Evolutionary conservation across 2,329 filamentous ascomycete genomes (phyloP).

Genomic region (Colletotrichum chrysophilum): DNA sequence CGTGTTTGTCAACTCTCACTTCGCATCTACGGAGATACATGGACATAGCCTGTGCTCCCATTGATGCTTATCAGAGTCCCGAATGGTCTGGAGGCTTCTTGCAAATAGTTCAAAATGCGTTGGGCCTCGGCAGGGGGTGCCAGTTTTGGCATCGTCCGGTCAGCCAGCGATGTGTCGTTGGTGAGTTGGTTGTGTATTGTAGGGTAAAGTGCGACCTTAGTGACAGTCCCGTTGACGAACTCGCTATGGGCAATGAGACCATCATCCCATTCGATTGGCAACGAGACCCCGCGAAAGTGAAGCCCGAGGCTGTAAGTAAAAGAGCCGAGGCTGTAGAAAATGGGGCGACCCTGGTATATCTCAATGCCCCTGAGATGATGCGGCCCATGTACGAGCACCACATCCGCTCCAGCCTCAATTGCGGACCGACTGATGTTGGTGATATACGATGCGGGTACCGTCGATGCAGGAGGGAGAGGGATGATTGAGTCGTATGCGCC

Average conservation of each 20-base stretch:
- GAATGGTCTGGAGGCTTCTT: background rate
- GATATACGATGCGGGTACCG: background rate
- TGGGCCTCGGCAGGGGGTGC: background rate
- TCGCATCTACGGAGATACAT: background rate
- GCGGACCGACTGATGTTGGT: background rate
- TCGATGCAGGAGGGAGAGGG: background rate
- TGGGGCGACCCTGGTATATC: background rate
- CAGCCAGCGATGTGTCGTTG: background rate
- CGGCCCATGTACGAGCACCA: background rate
- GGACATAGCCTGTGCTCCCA: background rate
- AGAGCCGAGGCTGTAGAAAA: background rate
- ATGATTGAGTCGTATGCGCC: background rate
- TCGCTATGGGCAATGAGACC: background rate
- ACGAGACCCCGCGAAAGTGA: background rate
- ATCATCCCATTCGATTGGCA: background rate
- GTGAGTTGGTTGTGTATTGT: background rate
- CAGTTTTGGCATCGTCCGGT: background rate
- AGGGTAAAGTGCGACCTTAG: background rate
- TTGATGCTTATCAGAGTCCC: rapidly evolving
- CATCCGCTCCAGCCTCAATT: background rate
- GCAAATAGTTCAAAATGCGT: background rate
- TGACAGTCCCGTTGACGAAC: background rate
- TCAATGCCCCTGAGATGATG: background rate
- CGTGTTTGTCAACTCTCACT: too few species aligned
- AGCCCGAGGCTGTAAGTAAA: background rate